These are phyloP conservation scores for Leptosphaerulina australis DNA, from an alignment of 2,329 filamentous ascomycete species.

Conservation along the genomic window DNA sequence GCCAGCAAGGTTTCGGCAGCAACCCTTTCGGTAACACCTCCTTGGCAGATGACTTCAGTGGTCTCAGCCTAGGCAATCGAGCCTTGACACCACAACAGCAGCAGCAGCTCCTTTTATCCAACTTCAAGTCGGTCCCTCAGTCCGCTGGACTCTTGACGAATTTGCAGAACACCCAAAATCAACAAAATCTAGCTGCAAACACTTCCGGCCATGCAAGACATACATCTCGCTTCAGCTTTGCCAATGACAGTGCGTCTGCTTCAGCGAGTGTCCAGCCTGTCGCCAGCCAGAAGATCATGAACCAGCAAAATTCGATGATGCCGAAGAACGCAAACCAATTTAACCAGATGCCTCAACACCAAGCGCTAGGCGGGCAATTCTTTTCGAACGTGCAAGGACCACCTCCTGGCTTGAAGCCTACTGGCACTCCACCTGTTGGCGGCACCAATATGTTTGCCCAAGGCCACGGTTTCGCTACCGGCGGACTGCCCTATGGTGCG, in stretches of 20 bases:
- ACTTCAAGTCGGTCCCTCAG: conserved; percentile 59
- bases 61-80: conserved; percentile 63
- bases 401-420: conserved; percentile 92
- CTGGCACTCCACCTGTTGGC: conserved; percentile 85
- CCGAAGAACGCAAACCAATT: conserved; percentile 57
- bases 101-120: conserved; percentile 68
- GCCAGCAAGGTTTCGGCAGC: conserved; percentile 65
- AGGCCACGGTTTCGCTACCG: conserved; percentile 78
- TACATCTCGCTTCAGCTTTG: conserved; percentile 85
- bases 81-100: conserved; percentile 81
- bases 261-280: conserved; percentile 73
- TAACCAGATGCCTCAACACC: conserved; percentile 61
- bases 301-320: conserved; percentile 87
- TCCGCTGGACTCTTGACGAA: conserved; percentile 61
- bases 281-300: conserved; percentile 81
- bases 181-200: conserved; percentile 59
- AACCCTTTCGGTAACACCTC: conserved; percentile 44
- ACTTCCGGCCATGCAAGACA: conserved; percentile 76
- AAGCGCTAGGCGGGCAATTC: conserved; percentile 67
- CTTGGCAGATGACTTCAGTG: conserved; percentile 48
- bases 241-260: conserved; percentile 70
- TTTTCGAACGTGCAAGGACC: conserved; percentile 89
- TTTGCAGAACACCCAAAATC: conserved; percentile 55
- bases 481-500: conserved; percentile 66
- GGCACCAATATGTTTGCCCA: conserved; percentile 87